Conservation (phyloP, 176 grass and related monocot genomes). For the Olyra latifolia region DNA sequence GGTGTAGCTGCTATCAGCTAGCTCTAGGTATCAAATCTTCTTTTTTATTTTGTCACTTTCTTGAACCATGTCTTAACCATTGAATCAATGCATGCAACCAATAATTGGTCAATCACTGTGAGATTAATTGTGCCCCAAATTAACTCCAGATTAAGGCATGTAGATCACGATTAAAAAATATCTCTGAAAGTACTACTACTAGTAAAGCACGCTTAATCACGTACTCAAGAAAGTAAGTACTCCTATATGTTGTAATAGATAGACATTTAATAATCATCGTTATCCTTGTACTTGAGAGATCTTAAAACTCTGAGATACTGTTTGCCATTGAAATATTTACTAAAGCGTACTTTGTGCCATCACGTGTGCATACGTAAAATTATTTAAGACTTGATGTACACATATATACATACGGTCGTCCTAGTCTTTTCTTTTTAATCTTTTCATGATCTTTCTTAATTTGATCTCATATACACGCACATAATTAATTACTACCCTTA, state of each 20-base stretch:
- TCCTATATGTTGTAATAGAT: too few relatives aligned
- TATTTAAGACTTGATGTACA: conserved; percentile 30
- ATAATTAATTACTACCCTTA: neutral
- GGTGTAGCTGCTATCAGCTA: neutral
- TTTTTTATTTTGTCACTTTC: neutral
- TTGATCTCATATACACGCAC: neutral
- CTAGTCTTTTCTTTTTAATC: too few relatives aligned
- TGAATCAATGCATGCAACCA: neutral
- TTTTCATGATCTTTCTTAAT: neutral
- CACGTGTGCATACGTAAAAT: conserved; percentile 35
- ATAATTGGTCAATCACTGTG: neutral
- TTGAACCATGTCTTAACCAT: neutral
- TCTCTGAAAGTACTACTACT: neutral
- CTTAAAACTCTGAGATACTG: conserved; percentile 15
- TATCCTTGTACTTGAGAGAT: conserved; percentile 37
- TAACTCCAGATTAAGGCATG: neutral
- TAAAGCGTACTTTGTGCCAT: conserved; percentile 30
- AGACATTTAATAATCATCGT: conserved; percentile 4
- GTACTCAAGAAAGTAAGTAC: neutral
- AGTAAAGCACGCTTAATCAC: neutral
- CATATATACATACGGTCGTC: neutral
- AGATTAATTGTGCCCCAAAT: neutral
- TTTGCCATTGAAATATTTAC: conserved; percentile 15
- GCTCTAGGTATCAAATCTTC: neutral
- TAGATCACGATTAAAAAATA: neutral